Base-by-base conservation (phyloP, 345 rosid species). In the Sisymbrium altissimum region DNA sequence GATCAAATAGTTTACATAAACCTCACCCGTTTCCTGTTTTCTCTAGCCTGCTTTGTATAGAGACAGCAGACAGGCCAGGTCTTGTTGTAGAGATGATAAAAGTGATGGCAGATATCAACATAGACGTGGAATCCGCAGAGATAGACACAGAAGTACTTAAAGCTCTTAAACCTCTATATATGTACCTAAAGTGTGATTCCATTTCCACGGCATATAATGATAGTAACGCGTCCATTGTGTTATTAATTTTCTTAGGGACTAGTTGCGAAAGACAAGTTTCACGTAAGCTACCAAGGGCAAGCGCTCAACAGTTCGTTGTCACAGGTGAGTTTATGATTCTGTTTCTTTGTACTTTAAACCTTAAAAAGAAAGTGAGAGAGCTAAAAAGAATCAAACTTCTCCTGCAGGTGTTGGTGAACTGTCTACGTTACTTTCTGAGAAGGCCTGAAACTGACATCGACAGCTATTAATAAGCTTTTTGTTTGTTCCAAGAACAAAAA, bases 31-130 rank as follows among this genome's bases (percentile, higher is more conserved):
- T 45, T 48, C n/a, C 6, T 61, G 50, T 58, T 58, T 54, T 80
- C 66, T 46, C 43, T 86, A 95, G 99, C 85, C 75, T 88, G 88
- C 93, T 92, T 75, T 80, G 67, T 56, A 81, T 92, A 44, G 96
- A 95, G 87, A 92, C 97, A 67, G 94, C 97, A 9, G 99, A 95
- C 84, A 86, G 97, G 75, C 89, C 99, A 53, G 99, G 99, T 71
- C 81, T 95, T 70, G 86, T 95, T 1, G 88, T 86, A n/a, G 99
- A 95, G 75, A 82, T 95, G 52, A 90, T 95, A 23, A 84, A 87
- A 84, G 71, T 86, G 74, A 89, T 95, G 73, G 85, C 92, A 52
- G 92, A 95, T 75, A 72, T 88, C 68, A 95, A 90, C 73, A 77
- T 95, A 33, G 90, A 86, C 19, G 97, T 95, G 8, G 97, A 92